These are phyloP conservation scores for Melastoma candidum DNA, from an alignment of 441 rosid genomes.

Conservation along the genomic window DNA sequence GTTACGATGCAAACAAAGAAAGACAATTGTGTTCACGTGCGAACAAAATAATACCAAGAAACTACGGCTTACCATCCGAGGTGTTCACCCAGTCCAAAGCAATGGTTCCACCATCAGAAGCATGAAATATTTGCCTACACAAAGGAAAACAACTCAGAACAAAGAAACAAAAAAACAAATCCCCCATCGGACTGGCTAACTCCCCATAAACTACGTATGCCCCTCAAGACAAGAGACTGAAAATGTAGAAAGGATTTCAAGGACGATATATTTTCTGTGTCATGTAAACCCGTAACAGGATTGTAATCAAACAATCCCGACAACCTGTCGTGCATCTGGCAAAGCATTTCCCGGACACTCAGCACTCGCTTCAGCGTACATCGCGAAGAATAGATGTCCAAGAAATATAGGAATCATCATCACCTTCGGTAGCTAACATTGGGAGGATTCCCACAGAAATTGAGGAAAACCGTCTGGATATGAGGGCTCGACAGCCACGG, in stretches of 20 bases:
- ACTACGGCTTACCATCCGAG: slow-evolving; percentile 35
- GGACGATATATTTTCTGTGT: neutral
- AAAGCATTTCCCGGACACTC: no score
- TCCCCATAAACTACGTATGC: neutral
- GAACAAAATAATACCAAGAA: neutral
- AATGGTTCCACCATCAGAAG: slow-evolving; percentile 79
- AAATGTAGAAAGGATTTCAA: slow-evolving; percentile 1
- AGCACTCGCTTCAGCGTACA: no score
- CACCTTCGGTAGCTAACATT: slow-evolving; percentile 62
- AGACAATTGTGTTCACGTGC: neutral
- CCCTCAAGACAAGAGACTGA: neutral
- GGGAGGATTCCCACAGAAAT: slow-evolving; percentile 67
- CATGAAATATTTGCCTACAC: slow-evolving; percentile 47
- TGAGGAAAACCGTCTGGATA: slow-evolving; percentile 57
- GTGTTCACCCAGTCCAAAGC: slow-evolving; percentile 76
- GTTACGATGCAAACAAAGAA: neutral
- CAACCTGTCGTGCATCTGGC: no score
- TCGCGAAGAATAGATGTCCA: neutral
- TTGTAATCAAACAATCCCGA: no score
- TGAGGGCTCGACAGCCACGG: slow-evolving; percentile 90
- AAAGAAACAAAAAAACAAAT: neutral
- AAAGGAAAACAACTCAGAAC: neutral
- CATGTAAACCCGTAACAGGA: no score
- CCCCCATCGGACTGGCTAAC: neutral
- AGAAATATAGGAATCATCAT: slow-evolving; percentile 3